Conservation (phyloP, 2,329 filamentous ascomycete species). For the Elsinoe australis region DNA sequence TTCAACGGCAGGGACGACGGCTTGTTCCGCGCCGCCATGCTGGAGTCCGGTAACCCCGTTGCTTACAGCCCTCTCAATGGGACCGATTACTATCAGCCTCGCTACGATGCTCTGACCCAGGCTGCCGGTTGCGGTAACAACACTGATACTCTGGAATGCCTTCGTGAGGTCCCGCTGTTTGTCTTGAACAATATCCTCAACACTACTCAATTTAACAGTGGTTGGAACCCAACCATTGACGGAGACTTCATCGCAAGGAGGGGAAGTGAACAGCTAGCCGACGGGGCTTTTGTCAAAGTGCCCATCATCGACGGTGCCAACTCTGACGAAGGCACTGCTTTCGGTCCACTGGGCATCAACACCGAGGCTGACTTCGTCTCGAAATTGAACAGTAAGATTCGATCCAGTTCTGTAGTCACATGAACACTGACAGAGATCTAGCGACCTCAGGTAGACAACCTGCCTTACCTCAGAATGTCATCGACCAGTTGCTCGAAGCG, state of each 20-base stretch:
- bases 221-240: constrained; percentile 44
- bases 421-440: neutral
- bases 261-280: constrained; percentile 47
- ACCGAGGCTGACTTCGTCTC: constrained; percentile 46
- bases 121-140: constrained; percentile 52
- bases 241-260: constrained; percentile 49
- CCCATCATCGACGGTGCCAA: constrained; percentile 55
- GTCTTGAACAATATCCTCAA: constrained; percentile 28
- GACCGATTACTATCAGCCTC: constrained; percentile 40
- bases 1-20: constrained; percentile 42
- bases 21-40: constrained; percentile 42
- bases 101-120: constrained; percentile 56
- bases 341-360: constrained; percentile 48
- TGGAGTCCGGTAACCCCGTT: constrained; percentile 38
- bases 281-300: constrained; percentile 56
- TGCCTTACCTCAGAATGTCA: constrained; percentile 24
- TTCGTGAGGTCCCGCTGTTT: constrained; percentile 43
- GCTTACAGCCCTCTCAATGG: constrained; percentile 28
- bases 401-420: neutral
- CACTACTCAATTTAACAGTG: constrained; percentile 29
- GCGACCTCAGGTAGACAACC: constrained; percentile 15
- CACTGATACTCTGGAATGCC: constrained; percentile 55
- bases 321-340: constrained; percentile 56
- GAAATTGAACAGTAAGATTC: constrained; percentile 30
- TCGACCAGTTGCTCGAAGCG: constrained; percentile 39